phyloP scores from a whole-genome alignment of 805 yeast species.

The Ogataea pignaliae region DNA sequence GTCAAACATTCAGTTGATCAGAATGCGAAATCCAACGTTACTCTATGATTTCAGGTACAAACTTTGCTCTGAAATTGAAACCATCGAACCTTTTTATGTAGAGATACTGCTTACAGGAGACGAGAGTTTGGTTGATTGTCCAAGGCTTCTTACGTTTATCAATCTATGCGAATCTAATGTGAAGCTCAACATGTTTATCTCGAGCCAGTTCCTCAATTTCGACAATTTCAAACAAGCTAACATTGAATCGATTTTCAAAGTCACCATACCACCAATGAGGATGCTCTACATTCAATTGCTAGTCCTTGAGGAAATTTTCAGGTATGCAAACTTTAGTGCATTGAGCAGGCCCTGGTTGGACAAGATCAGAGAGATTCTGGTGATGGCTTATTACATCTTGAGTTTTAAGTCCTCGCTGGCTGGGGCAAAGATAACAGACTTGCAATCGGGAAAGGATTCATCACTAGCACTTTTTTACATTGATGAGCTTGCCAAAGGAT shows the following conservation, averaged over 20 bases:
- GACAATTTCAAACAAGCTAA: not conserved
- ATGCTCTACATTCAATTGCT: not conserved
- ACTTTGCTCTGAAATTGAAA: not conserved
- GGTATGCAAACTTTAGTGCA: not conserved
- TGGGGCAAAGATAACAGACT: too few relatives aligned
- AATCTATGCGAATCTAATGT: not conserved
- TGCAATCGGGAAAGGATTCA: not conserved
- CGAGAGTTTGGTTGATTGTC: not conserved
- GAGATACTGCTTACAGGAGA: not conserved
- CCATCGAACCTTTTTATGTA: not conserved
- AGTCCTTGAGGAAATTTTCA: not conserved
- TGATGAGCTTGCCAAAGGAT: conserved; percentile 3
- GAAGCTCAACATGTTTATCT: not conserved
- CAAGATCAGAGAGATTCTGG: not conserved
- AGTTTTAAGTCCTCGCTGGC: not conserved
- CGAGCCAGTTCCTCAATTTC: not conserved
- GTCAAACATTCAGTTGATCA: not conserved
- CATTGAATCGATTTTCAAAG: not conserved
- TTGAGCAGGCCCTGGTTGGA: not conserved
- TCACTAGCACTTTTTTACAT: not conserved
- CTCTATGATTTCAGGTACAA: too few relatives aligned
- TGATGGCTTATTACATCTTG: not conserved
- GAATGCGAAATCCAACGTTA: not conserved
- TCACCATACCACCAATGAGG: not conserved
- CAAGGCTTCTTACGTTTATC: not conserved